Conservation (phyloP, 129 eudicot species). For the Chrysanthemum makinoi region DNA sequence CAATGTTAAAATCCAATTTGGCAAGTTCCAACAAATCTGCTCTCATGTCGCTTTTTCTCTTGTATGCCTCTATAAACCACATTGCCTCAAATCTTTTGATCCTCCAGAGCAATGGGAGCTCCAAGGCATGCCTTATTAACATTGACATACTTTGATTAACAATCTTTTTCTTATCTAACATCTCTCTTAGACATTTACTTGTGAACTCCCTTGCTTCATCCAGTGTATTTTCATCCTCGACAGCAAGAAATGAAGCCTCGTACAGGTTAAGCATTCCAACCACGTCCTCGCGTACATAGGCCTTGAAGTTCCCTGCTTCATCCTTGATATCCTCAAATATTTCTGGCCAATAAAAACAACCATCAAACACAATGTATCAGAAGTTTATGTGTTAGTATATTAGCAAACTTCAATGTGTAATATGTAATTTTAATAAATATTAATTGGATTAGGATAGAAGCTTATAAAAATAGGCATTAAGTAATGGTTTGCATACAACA, state of each 20-base stretch:
- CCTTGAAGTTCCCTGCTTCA: slow-evolving; percentile 33
- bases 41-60: slow-evolving; percentile 28
- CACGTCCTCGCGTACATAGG: slow-evolving; percentile 13
- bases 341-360: slow-evolving; percentile 20
- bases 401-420: too few relatives aligned
- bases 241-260: slow-evolving; percentile 45
- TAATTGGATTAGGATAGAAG: too few relatives aligned
- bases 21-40: slow-evolving; percentile 40
- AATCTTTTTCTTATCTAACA: slow-evolving; percentile 1
- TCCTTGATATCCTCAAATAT: slow-evolving; percentile 38
- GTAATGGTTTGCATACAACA: too few relatives aligned
- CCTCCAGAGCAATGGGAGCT: slow-evolving; percentile 45
- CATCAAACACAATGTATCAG: neutral
- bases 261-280: slow-evolving; percentile 40
- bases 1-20: slow-evolving; percentile 44
- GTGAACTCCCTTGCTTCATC: slow-evolving; percentile 33
- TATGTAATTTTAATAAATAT: too few relatives aligned
- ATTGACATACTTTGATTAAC: slow-evolving; percentile 2
- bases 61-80: slow-evolving; percentile 46
- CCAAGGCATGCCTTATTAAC: slow-evolving; percentile 47
- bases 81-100: slow-evolving; percentile 44
- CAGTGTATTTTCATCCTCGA: slow-evolving; percentile 34
- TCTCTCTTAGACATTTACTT: slow-evolving; percentile 19
- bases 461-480: too few relatives aligned
- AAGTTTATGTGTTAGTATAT: neutral